phyloP scores from a whole-genome alignment of 441 rosid species.

The Hura crepitans region DNA sequence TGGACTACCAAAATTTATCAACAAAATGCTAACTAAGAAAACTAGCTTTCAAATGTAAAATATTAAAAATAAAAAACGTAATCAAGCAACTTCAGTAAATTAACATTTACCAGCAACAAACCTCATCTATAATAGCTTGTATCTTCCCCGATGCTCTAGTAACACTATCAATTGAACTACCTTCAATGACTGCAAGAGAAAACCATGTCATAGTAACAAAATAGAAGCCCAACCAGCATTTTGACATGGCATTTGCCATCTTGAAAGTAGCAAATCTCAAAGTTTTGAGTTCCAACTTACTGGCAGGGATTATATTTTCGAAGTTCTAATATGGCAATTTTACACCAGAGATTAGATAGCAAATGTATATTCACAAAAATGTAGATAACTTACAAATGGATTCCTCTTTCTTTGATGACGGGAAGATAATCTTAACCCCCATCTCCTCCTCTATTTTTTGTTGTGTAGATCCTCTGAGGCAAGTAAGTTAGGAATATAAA shows the following conservation, averaged over 20 bases:
- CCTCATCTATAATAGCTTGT: constrained; percentile 60
- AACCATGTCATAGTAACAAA: constrained; percentile 14
- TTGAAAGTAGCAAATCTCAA: not conserved
- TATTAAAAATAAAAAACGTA: not conserved
- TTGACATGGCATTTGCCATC: not conserved
- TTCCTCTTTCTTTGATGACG: constrained; percentile 61
- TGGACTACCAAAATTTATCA: not conserved
- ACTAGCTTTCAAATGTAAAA: not conserved
- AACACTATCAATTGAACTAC: constrained; percentile 50
- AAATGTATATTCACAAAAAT: not conserved
- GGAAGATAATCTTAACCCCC: constrained; percentile 67
- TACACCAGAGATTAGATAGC: not conserved
- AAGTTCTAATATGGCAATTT: constrained; percentile 9
- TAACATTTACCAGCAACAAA: constrained; percentile 25
- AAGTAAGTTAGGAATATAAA: constrained; percentile 24
- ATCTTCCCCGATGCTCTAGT: constrained; percentile 65
- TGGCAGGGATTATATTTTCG: not conserved
- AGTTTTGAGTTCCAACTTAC: not conserved
- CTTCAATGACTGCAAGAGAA: constrained; percentile 61
- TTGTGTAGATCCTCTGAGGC: constrained; percentile 57
- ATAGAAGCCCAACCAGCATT: constrained; percentile 14
- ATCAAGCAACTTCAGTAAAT: not conserved
- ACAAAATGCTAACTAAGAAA: constrained; percentile 6
- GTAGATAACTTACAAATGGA: constrained; percentile 47
- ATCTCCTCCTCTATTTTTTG: constrained; percentile 64